Conservation (phyloP, 768 basidiomycete species). For the Nidula microcarpa region DNA sequence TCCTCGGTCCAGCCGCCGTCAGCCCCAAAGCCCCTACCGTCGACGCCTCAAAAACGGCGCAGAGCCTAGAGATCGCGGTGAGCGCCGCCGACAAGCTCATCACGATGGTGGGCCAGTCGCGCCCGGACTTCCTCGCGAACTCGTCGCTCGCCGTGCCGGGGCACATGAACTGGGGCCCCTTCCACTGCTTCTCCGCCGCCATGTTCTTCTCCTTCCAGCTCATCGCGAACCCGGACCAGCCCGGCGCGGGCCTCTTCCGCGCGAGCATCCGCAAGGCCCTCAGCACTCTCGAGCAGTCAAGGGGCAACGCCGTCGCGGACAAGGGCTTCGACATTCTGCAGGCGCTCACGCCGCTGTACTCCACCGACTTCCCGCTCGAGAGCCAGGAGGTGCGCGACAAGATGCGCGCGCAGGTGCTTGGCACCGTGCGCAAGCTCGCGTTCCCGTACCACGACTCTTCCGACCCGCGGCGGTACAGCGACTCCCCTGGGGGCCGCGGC, state of each 20-base stretch:
- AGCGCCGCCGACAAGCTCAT: constrained; percentile 76
- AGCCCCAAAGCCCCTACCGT: constrained; percentile 21
- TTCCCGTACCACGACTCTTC: constrained; percentile 79
- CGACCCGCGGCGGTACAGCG: constrained; percentile 44
- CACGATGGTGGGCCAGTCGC: constrained; percentile 70
- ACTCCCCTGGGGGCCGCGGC: constrained; percentile 46
- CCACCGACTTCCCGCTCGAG: constrained; percentile 54
- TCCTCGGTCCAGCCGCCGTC: constrained; percentile 8
- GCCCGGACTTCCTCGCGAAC: constrained; percentile 72
- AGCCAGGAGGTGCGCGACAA: constrained; percentile 50
- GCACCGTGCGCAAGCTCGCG: constrained; percentile 69
- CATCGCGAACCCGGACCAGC: constrained; percentile 76
- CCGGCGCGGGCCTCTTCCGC: constrained; percentile 74
- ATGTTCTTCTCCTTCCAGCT: constrained; percentile 94
- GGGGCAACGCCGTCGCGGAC: constrained; percentile 66
- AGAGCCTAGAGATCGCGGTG: constrained; percentile 72
- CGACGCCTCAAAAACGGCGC: constrained; percentile 43
- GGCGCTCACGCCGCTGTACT: constrained; percentile 72
- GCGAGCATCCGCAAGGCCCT: constrained; percentile 71
- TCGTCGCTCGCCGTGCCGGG: constrained; percentile 70
- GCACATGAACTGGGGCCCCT: constrained; percentile 82
- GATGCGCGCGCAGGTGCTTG: constrained; percentile 56
- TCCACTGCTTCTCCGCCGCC: constrained; percentile 81
- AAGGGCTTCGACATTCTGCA: constrained; percentile 70
- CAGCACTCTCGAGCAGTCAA: constrained; percentile 59